Percentiles rank a stretch among this genome's conserved stretches.
Evolutionary conservation across 805 yeast genomes (phyloP).

Genomic region (Cyberlindnera maritima): DNA sequence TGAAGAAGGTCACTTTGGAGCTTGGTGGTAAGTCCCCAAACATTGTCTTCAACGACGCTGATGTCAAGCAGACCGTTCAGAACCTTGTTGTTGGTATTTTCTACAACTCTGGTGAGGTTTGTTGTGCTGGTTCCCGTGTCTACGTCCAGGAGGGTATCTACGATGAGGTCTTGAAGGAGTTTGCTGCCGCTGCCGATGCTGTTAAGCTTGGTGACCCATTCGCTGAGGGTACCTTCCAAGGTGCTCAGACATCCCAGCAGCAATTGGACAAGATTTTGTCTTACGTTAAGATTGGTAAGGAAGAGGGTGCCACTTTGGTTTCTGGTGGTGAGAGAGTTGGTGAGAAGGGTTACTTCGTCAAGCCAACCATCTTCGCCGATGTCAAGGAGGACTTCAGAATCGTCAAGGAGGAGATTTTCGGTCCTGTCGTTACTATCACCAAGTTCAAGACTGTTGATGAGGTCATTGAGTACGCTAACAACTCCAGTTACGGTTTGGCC

Average conservation of each 20-base stretch:
- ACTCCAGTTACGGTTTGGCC: constrained; percentile 80
- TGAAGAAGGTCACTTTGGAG: constrained; percentile 91
- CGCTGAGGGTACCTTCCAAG: constrained; percentile 74
- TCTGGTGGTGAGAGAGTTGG: constrained; percentile 67
- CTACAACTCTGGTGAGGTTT: constrained; percentile 94
- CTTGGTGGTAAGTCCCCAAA: constrained; percentile 97
- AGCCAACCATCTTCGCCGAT: constrained; percentile 74
- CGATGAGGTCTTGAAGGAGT: constrained; percentile 66
- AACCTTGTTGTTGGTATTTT: constrained; percentile 80
- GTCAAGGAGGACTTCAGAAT: constrained; percentile 65
- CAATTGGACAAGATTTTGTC: constrained; percentile 77
- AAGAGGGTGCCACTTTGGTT: constrained; percentile 78
- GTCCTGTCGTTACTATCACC: constrained; percentile 85
- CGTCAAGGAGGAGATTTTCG: constrained; percentile 80
- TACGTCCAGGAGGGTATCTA: constrained; percentile 84
- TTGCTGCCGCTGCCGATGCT: constrained; percentile 50
- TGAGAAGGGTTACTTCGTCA: constrained; percentile 63
- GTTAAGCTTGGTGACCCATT: constrained; percentile 83
- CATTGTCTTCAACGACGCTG: constrained; percentile 83
- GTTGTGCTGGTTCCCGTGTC: constrained; percentile 92
- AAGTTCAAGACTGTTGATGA: constrained; percentile 84
- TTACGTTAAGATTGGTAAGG: constrained; percentile 73
- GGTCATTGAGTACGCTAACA: constrained; percentile 74
- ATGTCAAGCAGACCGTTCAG: constrained; percentile 71
- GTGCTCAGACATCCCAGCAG: constrained; percentile 83